A percentile compares a stretch with the other conserved stretches of the same genome.
Evolutionary conservation across 164 flowering plant species (phyloP).

Genomic region (Warburgia ugandensis): DNA sequence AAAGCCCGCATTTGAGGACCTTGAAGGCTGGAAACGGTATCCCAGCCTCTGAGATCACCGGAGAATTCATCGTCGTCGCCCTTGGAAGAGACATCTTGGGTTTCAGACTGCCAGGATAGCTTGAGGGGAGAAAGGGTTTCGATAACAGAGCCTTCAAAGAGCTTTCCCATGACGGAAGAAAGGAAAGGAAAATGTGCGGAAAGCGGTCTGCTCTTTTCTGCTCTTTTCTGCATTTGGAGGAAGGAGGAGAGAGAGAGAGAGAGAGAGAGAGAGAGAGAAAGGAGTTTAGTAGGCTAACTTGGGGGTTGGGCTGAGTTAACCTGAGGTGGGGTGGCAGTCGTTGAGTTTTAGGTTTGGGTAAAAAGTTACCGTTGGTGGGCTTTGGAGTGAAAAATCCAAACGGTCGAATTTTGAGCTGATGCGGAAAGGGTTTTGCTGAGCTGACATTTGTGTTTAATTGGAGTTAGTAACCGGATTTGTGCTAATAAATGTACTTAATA

Average conservation of each 20-base stretch:
- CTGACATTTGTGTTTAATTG: background rate
- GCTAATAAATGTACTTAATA: too few relatives aligned
- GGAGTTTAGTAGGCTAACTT: too few relatives aligned
- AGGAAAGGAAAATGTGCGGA: background rate
- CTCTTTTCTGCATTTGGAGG: background rate
- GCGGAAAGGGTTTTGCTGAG: background rate
- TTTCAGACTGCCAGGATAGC: constrained; percentile 1
- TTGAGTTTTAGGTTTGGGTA: too few relatives aligned
- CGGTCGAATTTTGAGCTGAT: constrained; percentile 2
- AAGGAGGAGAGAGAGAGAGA: background rate
- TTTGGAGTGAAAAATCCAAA: background rate
- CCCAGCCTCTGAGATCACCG: constrained; percentile 8
- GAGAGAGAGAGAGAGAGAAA: too few relatives aligned
- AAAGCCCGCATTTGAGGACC: constrained; percentile 8
- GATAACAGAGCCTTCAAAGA: constrained; percentile 15
- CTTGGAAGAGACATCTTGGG: constrained; percentile 1
- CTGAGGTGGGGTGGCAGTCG: too few relatives aligned
- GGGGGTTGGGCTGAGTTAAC: too few relatives aligned
- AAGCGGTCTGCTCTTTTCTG: too few relatives aligned
- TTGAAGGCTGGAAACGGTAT: constrained; percentile 10
- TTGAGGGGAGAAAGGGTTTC: constrained; percentile 6
- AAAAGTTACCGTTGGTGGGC: constrained; percentile 5
- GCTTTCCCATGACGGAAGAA: constrained; percentile 14
- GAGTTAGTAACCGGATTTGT: too few relatives aligned
- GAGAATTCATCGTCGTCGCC: background rate